These are phyloP conservation scores for Aegilops sharonensis DNA, from an alignment of 176 grass and related monocot genomes.

Conservation along the genomic window DNA sequence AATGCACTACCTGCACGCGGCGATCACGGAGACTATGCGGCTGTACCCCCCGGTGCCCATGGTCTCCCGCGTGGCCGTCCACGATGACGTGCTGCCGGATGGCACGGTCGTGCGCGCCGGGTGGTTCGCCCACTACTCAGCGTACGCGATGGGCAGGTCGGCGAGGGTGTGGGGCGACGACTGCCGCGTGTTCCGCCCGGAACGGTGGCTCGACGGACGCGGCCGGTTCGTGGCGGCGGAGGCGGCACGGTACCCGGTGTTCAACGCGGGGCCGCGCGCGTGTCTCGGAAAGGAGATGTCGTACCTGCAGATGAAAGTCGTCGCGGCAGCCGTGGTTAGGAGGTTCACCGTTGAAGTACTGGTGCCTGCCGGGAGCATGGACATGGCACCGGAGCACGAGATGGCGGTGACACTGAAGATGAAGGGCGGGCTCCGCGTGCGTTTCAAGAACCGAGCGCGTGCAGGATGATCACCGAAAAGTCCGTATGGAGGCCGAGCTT, in stretches of 20 bases:
- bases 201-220: constrained; percentile 38
- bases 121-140: constrained; percentile 24
- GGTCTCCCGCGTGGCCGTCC: constrained; percentile 5
- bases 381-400: background rate
- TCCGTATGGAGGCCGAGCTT: too few species aligned
- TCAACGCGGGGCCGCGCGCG: constrained; percentile 39
- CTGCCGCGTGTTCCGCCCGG: constrained; percentile 37
- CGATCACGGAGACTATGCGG: constrained; percentile 47
- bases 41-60: constrained; percentile 46
- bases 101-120: constrained; percentile 24
- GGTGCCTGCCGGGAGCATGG: background rate
- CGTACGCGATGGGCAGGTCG: constrained; percentile 42
- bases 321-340: background rate
- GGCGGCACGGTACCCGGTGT: constrained; percentile 39
- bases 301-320: constrained; percentile 44
- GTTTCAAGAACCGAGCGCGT: background rate
- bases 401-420: background rate
- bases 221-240: constrained; percentile 28
- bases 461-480: too few species aligned
- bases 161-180: constrained; percentile 37
- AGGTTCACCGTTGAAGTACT: background rate
- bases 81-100: constrained; percentile 34
- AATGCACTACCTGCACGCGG: constrained; percentile 57
- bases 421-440: background rate
- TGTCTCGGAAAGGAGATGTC: constrained; percentile 49